These are phyloP conservation scores for Quercus phellos DNA, from an alignment of 331 rosid species.

Conservation along the genomic window DNA sequence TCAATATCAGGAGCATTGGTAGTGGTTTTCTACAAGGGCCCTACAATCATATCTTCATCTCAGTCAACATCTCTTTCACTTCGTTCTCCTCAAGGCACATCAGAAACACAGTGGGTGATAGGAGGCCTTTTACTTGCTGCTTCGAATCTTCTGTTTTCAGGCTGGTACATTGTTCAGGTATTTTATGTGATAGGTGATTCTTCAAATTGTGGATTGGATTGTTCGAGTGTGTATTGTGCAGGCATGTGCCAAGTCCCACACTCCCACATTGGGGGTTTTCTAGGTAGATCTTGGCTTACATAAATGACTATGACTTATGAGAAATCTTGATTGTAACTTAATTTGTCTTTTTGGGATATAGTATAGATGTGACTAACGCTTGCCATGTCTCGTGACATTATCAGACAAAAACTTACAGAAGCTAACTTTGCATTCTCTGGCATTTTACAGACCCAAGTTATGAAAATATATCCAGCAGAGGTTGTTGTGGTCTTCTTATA, in stretches of 20 bases:
- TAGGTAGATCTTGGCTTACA: too few relatives aligned
- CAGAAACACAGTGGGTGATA: slow-evolving; percentile 21
- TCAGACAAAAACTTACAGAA: background rate
- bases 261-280: too few relatives aligned
- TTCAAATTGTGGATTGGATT: too few relatives aligned
- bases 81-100: slow-evolving; percentile 1
- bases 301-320: too few relatives aligned
- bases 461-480: slow-evolving; percentile 18
- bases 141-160: slow-evolving; percentile 23
- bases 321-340: background rate
- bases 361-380: too few relatives aligned
- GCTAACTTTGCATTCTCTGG: background rate
- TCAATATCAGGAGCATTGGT: slow-evolving; percentile 40
- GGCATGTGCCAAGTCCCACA: too few relatives aligned
- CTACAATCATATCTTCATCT: slow-evolving; percentile 15
- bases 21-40: slow-evolving; percentile 38
- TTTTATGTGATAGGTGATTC: background rate
- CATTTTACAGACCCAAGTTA: slow-evolving; percentile 28
- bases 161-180: slow-evolving; percentile 48
- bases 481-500: slow-evolving; percentile 21
- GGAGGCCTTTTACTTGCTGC: slow-evolving; percentile 37
- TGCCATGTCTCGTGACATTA: too few relatives aligned
- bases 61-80: slow-evolving; percentile 1
- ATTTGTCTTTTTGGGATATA: background rate
- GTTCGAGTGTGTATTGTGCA: too few relatives aligned